Base-by-base conservation (phyloP, 83 land plant genomes). In the Larix sibirica region DNA sequence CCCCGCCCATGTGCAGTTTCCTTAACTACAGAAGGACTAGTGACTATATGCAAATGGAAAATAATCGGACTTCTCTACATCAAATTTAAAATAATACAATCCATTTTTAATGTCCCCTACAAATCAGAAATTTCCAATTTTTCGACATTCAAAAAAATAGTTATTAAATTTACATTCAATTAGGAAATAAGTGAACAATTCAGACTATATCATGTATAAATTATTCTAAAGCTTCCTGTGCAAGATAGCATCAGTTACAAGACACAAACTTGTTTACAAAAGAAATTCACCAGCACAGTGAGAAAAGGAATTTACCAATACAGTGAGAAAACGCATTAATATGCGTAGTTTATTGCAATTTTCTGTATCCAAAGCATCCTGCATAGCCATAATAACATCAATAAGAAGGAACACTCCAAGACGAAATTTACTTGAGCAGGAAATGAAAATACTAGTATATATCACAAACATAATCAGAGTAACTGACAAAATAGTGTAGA, bases 281-380 rank as follows among this genome's bases (percentile, higher is more conserved):
- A 33, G 36, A 33, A 33, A 33, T 33, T 33, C 36, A 33, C 36
- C 36, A 33, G 36, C 36, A 33, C 36, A 33, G 36, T 33, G 36
- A 33, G 36, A 33, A 33, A 33, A 33, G 36, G 36, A 33, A 33
- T 33, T 77, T 87, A 96, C 98, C 95, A 97, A 82, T 56, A 82
- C 94, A 59, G 98, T 90, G 18, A 94, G 81, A 83, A 96, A 94
- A 10, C 99, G 87, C 85, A 91, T 82, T 76, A 93, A 78, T 68
- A 96, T 88, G 16, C 99, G 95, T 50, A 96, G 85, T 81, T 88
- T 93, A 83, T 96, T 86, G 82, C 97, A 94, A 65, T 92, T 81
- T 64, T 87, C 98, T 18, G 85, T 44, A 62, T 88, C 80, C 73
- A 98, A 74, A 0, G 99, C 97, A 62, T 90, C 96, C 98, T 98